A percentile compares a stretch with the other conserved stretches of the same genome.
These are phyloP conservation scores for Daedalea quercina DNA, from an alignment of 768 basidiomycete genomes.

Conservation along the genomic window DNA sequence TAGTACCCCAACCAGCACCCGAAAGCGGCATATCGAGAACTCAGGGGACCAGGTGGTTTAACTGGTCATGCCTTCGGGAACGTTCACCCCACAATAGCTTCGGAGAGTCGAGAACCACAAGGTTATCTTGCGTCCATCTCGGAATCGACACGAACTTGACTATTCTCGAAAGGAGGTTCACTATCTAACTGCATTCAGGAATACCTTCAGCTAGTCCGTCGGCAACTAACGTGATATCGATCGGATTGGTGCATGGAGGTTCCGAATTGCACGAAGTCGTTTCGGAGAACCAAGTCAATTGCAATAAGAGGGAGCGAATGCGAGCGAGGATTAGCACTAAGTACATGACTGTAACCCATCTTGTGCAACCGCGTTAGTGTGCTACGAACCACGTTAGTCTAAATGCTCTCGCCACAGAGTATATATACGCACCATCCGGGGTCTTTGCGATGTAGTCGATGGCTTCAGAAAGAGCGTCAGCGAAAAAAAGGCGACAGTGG, in stretches of 20 bases:
- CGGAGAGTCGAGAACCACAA: not conserved
- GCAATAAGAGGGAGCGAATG: not conserved
- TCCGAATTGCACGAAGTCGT: not conserved
- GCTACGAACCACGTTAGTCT: slow-evolving; percentile 5
- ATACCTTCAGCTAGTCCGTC: not conserved
- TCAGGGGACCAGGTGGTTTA: too few species aligned
- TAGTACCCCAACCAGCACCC: too few species aligned
- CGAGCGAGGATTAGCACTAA: not conserved
- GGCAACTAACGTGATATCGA: slow-evolving; percentile 4
- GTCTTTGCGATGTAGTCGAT: slow-evolving; percentile 95
- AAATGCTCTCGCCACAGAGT: not conserved
- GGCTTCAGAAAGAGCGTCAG: slow-evolving; percentile 39
- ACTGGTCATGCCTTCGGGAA: not conserved
- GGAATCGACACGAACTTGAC: not conserved
- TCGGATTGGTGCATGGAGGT: not conserved
- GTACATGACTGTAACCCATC: slow-evolving; percentile 9
- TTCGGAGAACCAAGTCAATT: not conserved
- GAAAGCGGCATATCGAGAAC: too few species aligned
- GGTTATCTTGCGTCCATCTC: not conserved
- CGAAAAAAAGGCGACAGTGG: slow-evolving; percentile 6
- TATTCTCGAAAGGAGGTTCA: not conserved
- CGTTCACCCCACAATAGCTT: not conserved
- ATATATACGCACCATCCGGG: slow-evolving; percentile 21
- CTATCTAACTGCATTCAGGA: slow-evolving; percentile 7
- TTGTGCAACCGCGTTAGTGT: slow-evolving; percentile 10